Evolutionary conservation across 2,329 filamentous ascomycete species (phyloP).

Genomic region (Claviceps pazoutovae): DNA sequence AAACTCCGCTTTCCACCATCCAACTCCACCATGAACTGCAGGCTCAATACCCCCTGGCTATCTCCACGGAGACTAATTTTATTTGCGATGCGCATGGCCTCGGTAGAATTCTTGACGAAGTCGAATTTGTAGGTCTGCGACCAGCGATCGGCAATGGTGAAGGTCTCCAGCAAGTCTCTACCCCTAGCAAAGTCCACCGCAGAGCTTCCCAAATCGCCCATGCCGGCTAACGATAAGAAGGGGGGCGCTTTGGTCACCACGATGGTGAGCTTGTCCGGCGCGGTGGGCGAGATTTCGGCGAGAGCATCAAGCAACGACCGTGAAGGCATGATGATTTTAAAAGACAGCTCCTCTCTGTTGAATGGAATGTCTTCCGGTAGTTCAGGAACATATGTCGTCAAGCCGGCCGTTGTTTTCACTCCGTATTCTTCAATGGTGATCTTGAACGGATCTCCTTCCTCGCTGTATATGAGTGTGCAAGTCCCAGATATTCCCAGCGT

Average conservation of each 20-base stretch:
- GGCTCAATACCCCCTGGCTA: conserved; percentile 73
- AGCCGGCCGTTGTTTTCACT: conserved; percentile 76
- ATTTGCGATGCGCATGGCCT: conserved; percentile 84
- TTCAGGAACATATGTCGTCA: conserved; percentile 77
- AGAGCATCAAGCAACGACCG: conserved; percentile 59
- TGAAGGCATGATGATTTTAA: conserved; percentile 91
- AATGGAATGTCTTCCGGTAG: conserved; percentile 73
- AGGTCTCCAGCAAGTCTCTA: conserved; percentile 59
- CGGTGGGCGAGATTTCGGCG: conserved; percentile 53
- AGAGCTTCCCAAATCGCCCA: conserved; percentile 43
- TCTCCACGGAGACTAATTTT: conserved; percentile 90
- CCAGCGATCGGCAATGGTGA: conserved; percentile 46
- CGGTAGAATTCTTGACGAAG: conserved; percentile 68
- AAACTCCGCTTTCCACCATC: conserved; percentile 58
- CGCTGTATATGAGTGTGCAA: conserved; percentile 67
- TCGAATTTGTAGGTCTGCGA: conserved; percentile 74
- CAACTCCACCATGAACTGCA: conserved; percentile 93
- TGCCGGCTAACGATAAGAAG: conserved; percentile 59
- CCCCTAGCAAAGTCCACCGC: conserved; percentile 54
- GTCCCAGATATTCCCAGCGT: conserved; percentile 72
- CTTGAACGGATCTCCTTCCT: conserved; percentile 63
- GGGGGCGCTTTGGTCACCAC: conserved; percentile 49
- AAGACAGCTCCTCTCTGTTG: conserved; percentile 60
- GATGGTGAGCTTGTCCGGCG: conserved; percentile 59
- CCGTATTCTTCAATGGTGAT: conserved; percentile 77